Base-by-base conservation (phyloP, 2,329 filamentous ascomycete genomes). In the Aureobasidium sp. region DNA sequence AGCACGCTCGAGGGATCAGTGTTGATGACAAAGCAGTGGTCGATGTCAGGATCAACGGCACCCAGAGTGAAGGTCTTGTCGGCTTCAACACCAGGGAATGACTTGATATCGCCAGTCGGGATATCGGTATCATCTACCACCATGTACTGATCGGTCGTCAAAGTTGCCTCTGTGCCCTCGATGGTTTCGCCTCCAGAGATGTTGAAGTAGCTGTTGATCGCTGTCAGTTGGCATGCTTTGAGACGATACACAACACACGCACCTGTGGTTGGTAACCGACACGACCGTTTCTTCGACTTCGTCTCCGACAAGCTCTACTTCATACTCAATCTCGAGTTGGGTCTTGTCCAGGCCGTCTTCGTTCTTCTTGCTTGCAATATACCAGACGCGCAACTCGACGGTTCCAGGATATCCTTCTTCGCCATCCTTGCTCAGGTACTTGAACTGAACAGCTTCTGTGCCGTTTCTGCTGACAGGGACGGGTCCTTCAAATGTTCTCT, bases 191-290 rank as follows among this genome's bases (percentile, higher is more conserved):
- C 69, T 63, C 76, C 79, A 39, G 74, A 75, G 47, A 94, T 79
- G 62, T 86, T 88, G 70, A 90, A 85, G 63, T 83, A 83, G 63
- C 80, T 83, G 55, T 34, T 3, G 6, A 29, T 3, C 5, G 11
- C 6, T 24, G 16, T 50, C 22, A 51, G 27, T 32, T 24, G 3
- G 11, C 30, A 30, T 32, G 21, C 21, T 6, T 25, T 10, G 21
- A 14, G 7, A 19, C 19, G 1, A 10, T 11, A 14, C 16, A 3
- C 6, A n/a, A n/a, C 2, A 16, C 6, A 42, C 25, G 27, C 22
- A 51, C 86, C 88, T 94, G 74, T 98, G 91, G 73, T 97, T 98
- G 45, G 93, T 97, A 72, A 97, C 79, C 71, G 90, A 94, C 67
- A 97, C 80, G 37, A 84, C 84, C 0, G 91, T 97, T 77, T 96